Evolutionary conservation across 148 eudicot species (phyloP), one percentile per base, ranked within the genome.

Genomic region (Vaccinium corymbosum): DNA sequence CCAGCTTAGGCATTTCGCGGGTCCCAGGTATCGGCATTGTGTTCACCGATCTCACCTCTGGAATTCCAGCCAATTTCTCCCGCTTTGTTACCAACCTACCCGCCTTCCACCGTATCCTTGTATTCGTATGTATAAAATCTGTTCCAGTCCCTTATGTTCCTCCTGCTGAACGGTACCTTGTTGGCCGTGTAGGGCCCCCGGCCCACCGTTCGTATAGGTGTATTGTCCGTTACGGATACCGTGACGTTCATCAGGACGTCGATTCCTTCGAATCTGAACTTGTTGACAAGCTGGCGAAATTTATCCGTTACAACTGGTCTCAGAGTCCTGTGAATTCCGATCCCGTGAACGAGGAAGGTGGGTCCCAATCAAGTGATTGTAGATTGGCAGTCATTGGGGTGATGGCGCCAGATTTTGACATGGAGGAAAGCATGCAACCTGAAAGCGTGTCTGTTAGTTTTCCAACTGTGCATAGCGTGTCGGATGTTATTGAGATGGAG

Each of bases 31-130:
- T 95, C 10, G 98, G 98, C 53, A 86, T 95, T 61, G 95, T 95
- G 46, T 93, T 93, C 83, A 94, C 96, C 11, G 96, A 94, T 78
- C 95, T 95, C 82, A 94, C 98, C 61, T 94, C 96, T 0, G 98
- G 98, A 16, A 89, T 95, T 74, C 98, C 98, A 0, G 94, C 98
- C 50, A 95, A 93, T 86, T 95, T 95, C 88, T 94, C 94, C 11
- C 96, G 98, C 55, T 95, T 95, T 42, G 98, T 95, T 59, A 95
- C 98, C 83, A 95, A 95, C 81, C 94, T 95, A 80, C 98, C 98
- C 0, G 98, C 98, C 59, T 95, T 91, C 88, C 98, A 95, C 84
- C 90, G 91, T 46, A 81, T 94, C 42, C 89, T 95, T 32, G 95
- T 95, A 42, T 94, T 95, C 15, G 96, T 95, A 25, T 95, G 98